A percentile compares a stretch with the other conserved stretches of the same genome.
Conservation (phyloP, 306 rosid species). For the Malus fusca region DNA sequence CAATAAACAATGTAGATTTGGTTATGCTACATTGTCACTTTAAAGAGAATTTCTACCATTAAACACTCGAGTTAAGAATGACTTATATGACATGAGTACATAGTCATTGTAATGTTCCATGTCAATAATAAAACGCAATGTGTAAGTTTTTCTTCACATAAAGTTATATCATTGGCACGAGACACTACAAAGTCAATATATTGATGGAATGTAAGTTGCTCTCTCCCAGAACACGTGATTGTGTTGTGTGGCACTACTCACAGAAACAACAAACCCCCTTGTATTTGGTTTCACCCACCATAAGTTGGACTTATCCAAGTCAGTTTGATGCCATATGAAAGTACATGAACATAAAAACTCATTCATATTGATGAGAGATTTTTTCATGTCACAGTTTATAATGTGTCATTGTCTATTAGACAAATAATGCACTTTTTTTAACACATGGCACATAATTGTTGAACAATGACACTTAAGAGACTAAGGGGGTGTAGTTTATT, state of each 20-base stretch:
- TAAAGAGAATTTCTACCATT: neutral
- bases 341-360: neutral
- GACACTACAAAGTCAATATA: rapidly evolving
- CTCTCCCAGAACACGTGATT: neutral
- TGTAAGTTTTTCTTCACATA: no score
- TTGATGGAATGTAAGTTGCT: no score
- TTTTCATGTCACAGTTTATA: no score
- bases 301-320: neutral
- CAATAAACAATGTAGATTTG: neutral
- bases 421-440: neutral
- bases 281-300: neutral
- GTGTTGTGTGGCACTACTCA: neutral
- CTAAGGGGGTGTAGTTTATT: no score
- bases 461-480: no score
- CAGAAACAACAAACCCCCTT: neutral
- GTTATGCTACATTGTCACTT: neutral
- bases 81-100: neutral
- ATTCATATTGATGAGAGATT: no score
- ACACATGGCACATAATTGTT: neutral
- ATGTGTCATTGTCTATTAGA: neutral
- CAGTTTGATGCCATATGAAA: neutral
- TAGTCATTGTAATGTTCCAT: rapidly evolving
- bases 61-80: no score
- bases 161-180: no score
- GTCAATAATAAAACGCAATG: neutral